Evolutionary conservation across 176 grass and related monocot species (phyloP), one percentile per base, ranked within the genome.

Genomic region (Ampelocalamus luodianensis): DNA sequence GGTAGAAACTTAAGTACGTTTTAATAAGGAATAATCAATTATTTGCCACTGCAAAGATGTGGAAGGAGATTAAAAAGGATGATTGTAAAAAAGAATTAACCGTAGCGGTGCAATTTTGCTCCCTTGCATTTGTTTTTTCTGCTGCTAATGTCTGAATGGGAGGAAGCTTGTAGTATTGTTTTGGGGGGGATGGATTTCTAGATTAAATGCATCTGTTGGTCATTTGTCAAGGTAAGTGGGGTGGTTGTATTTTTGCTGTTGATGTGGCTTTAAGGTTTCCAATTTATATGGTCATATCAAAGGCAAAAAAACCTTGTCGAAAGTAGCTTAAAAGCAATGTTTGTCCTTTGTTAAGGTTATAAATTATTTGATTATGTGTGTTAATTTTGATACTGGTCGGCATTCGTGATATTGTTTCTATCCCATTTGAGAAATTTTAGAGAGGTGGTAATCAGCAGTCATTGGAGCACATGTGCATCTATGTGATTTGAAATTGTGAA

Each of bases 241-340:
- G 80, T 77, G 11, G 89, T 79, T 87, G 89, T 44, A 44, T 80
- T 62, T 87, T 61, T 79, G 68, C 62, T 83, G 69, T 90, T 84
- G 85, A 51, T 36, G 69, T 87, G 85, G 50, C 80, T 87, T 87
- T 4, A 87, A 79, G 80, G 43, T 69, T 79, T 14, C 65, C 43
- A 62, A 64, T 50, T 48, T 61, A 37, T 46, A 81, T 71, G 78
- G 18, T 24, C 64, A 16, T 72, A 69, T 74, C 44, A 66, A 20
- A 75, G 64, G 16, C 5, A 72, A 60, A 29, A 77, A 86, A 56
- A 18, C 14, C 45, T 58, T 79, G 20, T 24, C 23, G 17, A 42
- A 55, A 72, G 23, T 60, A 79, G 23, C 67, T 68, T 87, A 73
- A 83, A 90, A 65, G 49, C 17, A 72, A 77, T 5, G 3, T n/a